Evolutionary conservation across 2,329 filamentous ascomycete species (phyloP), one percentile per base, ranked within the genome.

Genomic region (Exophiala alcalophila): DNA sequence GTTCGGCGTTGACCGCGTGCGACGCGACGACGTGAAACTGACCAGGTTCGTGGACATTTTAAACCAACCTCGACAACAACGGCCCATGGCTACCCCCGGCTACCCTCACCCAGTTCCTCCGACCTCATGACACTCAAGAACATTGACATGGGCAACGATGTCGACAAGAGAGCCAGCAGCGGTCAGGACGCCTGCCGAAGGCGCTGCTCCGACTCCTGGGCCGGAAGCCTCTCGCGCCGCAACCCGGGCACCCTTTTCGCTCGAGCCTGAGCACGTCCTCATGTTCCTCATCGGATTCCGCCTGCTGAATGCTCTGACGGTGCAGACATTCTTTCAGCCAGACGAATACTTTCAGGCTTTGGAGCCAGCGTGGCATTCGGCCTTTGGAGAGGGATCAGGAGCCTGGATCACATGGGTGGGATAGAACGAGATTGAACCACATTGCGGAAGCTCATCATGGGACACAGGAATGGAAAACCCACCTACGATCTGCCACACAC

Each of bases 311-410:
- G 82, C 88, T 21, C 73, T 92, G 56, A 80, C 74, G 50, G 72
- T 94, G 44, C 73, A 78, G 53, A 97, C 92, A 14, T 98, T 96
- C 65, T 98, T 98, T 69, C 92, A 98, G 65, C 92, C 92, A 19
- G 92, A 98, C 70, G 92, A 98, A 66, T 97, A 87, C 71, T 98
- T 92, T 60, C 92, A 98, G 62, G 85, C 89, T 1, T 77, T 97
- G 30, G 92, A 98, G 69, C 91, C 92, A 39, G 92, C 92, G 54
- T 97, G 91, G 90, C 73, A 82, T 57, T 75, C 92, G 41, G 85
- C 86, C 3, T 96, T 95, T 72, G 90, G 90, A 15, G 60, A 71
- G 2, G 63, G 74, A 10, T 85, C 83, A 64, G 44, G 47, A 12
- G 87, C 91, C 19, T 98, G 91, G 87, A 76, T 96, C 59, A 98